These are phyloP conservation scores for Verticillium klebahnii DNA, from an alignment of 2,329 filamentous ascomycete species.

Conservation along the genomic window DNA sequence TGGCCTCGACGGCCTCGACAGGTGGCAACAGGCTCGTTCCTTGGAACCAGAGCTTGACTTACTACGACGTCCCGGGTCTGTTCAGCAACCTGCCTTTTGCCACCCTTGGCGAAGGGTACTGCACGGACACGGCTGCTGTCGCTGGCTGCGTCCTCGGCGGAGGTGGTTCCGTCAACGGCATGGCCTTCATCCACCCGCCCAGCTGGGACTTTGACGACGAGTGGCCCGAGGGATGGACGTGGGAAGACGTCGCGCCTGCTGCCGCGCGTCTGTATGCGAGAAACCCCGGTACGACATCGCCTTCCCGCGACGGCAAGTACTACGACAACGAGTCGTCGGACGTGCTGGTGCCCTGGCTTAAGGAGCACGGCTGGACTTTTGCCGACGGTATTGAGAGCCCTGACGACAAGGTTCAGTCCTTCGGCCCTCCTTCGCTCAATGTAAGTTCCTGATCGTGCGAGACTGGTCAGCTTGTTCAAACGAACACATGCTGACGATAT, in stretches of 20 bases:
- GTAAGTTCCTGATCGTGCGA: background rate
- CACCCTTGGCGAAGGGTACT: slow-evolving; percentile 20
- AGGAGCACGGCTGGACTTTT: slow-evolving; percentile 10
- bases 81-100: slow-evolving; percentile 15
- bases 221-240: slow-evolving; percentile 24
- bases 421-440: slow-evolving; percentile 12
- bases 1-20: slow-evolving; percentile 23
- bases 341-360: slow-evolving; percentile 10
- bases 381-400: slow-evolving; percentile 13
- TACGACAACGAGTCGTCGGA: slow-evolving; percentile 11
- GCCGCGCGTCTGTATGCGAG: slow-evolving; percentile 20
- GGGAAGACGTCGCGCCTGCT: slow-evolving; percentile 18
- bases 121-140: slow-evolving; percentile 27
- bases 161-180: slow-evolving; percentile 26
- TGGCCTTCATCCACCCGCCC: slow-evolving; percentile 26
- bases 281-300: slow-evolving; percentile 19
- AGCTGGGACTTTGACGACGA: slow-evolving; percentile 25
- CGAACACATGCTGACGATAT: background rate
- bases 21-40: slow-evolving; percentile 23
- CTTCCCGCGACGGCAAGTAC: slow-evolving; percentile 18
- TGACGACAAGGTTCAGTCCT: slow-evolving; percentile 12
- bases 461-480: background rate
- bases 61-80: slow-evolving; percentile 24
- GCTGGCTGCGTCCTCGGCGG: slow-evolving; percentile 33
- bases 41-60: slow-evolving; percentile 26